These are phyloP conservation scores for Vishniacozyma victoriae DNA, from an alignment of 768 basidiomycete species.

Conservation along the genomic window DNA sequence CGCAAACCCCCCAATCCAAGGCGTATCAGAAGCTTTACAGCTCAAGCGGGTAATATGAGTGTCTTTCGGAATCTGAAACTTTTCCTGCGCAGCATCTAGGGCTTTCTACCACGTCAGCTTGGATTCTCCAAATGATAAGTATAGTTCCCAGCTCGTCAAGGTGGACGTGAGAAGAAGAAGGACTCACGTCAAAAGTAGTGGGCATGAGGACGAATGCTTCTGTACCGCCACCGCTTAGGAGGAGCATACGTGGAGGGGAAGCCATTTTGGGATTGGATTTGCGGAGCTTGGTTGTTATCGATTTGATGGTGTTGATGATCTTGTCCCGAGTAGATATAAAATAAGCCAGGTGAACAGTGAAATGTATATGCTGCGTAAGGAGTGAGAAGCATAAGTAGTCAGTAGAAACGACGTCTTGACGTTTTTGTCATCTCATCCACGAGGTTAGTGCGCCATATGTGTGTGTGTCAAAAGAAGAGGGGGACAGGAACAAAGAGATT, in stretches of 20 bases:
- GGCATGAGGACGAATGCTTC: slow-evolving; percentile 43
- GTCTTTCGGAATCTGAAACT: slow-evolving; percentile 37
- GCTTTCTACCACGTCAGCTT: slow-evolving; percentile 31
- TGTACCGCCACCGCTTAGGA: slow-evolving; percentile 36
- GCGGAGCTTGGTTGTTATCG: background rate
- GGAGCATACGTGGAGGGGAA: slow-evolving; percentile 41
- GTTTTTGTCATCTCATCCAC: background rate
- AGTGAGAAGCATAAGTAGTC: background rate
- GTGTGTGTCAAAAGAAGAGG: background rate
- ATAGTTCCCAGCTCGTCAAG: background rate
- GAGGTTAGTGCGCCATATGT: background rate
- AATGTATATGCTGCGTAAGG: too few species aligned
- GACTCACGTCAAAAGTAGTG: slow-evolving; percentile 33
- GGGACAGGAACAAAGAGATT: background rate
- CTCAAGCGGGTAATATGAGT: slow-evolving; percentile 34
- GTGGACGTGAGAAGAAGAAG: background rate
- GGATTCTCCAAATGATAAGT: background rate
- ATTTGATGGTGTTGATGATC: background rate
- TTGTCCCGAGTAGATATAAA: background rate
- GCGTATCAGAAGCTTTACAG: slow-evolving; percentile 36
- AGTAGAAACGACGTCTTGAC: background rate
- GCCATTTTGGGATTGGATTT: too few species aligned
- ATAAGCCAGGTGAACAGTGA: too few species aligned
- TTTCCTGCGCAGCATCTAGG: slow-evolving; percentile 29
- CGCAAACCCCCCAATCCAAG: slow-evolving; percentile 32